A percentile compares a stretch with the other conserved stretches of the same genome.
Conservation (phyloP, 257 asterid genomes). For the Rehmannia glutinosa region DNA sequence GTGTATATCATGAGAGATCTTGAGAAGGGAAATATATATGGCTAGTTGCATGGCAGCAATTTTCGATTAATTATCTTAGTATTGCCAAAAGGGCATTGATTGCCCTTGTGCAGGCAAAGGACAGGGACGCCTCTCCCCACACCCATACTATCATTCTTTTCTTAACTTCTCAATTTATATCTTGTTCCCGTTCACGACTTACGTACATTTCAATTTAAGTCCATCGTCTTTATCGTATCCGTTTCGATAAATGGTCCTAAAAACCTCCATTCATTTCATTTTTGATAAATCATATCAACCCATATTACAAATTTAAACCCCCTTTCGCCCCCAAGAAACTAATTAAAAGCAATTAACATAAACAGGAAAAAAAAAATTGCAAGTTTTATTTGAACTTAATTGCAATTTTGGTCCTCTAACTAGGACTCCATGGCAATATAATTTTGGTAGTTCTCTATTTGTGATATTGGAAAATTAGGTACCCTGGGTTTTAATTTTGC, state of each 20-base stretch:
- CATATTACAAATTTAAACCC: neutral
- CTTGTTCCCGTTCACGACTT: neutral
- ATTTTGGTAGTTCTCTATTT: too few species aligned
- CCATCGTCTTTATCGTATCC: slow-evolving; percentile 19
- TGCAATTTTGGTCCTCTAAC: too few species aligned
- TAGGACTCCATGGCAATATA: too few species aligned
- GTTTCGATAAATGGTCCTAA: slow-evolving; percentile 7
- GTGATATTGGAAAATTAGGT: too few species aligned
- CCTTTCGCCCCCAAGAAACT: neutral
- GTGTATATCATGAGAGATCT: too few species aligned
- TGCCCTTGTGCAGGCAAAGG: slow-evolving; percentile 32
- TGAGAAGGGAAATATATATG: neutral
- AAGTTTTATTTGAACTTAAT: too few species aligned
- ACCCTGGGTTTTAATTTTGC: too few species aligned
- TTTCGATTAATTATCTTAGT: slow-evolving; percentile 12
- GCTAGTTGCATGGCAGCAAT: neutral
- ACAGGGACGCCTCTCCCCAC: slow-evolving; percentile 41
- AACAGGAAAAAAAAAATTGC: neutral
- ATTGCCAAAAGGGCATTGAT: slow-evolving; percentile 43
- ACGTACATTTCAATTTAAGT: neutral
- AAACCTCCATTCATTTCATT: neutral
- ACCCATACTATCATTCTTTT: slow-evolving; percentile 21
- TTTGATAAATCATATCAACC: neutral
- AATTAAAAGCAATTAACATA: neutral
- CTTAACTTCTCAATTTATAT: neutral